phyloP scores from a whole-genome alignment of 129 eudicot genomes.

The Erigeron canadensis region DNA sequence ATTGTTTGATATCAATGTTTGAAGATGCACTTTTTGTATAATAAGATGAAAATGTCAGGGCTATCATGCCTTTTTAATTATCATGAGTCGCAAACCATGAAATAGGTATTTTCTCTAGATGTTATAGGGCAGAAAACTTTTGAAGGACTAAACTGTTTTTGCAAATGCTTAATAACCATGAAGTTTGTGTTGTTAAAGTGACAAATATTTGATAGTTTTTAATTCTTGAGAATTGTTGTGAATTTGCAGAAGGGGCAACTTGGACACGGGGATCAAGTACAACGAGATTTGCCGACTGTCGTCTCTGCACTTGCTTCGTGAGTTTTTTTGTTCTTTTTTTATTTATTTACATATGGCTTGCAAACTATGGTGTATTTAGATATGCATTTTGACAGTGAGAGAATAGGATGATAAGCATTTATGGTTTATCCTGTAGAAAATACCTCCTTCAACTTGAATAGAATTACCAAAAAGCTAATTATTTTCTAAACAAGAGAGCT shows the following conservation, averaged over 20 bases:
- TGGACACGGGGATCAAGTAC: slow-evolving; percentile 86
- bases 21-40: too few relatives aligned
- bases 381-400: too few relatives aligned
- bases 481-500: neutral
- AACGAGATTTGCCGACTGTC: slow-evolving; percentile 78
- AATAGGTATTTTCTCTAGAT: too few relatives aligned
- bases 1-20: too few relatives aligned
- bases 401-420: too few relatives aligned
- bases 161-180: neutral
- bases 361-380: neutral
- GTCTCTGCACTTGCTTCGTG: slow-evolving; percentile 80
- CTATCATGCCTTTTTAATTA: too few relatives aligned
- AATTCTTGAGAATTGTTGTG: neutral
- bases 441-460: too few relatives aligned
- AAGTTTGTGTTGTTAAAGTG: neutral
- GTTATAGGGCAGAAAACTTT: neutral
- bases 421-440: too few relatives aligned
- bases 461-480: too few relatives aligned
- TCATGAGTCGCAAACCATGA: too few relatives aligned
- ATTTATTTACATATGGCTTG: neutral
- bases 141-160: neutral
- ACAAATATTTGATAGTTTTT: slow-evolving; percentile 3
- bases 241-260: slow-evolving; percentile 84
- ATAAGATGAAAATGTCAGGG: too few relatives aligned
- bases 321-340: slow-evolving; percentile 21